phyloP scores from a whole-genome alignment of 2,329 filamentous ascomycete genomes.

The Stagonosporopsis tanaceti region DNA sequence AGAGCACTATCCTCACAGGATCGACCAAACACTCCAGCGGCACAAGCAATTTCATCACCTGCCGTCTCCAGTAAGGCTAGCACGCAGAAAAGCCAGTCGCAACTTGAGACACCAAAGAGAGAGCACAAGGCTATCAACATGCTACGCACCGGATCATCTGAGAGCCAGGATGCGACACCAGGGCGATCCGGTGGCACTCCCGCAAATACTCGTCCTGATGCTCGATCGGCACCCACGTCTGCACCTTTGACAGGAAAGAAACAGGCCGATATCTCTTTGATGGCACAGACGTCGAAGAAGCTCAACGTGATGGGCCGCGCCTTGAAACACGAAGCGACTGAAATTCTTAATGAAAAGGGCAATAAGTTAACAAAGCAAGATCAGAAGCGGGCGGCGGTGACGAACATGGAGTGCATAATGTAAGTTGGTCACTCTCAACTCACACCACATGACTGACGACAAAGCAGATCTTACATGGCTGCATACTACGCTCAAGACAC shows the following conservation, averaged over 20 bases:
- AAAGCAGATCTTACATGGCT: slow-evolving; percentile 48
- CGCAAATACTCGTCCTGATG: slow-evolving; percentile 33
- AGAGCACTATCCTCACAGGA: slow-evolving; percentile 41
- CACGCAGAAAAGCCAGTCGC: slow-evolving; percentile 39
- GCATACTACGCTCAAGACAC: slow-evolving; percentile 47
- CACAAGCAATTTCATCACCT: slow-evolving; percentile 39
- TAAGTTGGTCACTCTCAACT: slow-evolving; percentile 25
- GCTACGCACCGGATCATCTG: slow-evolving; percentile 46
- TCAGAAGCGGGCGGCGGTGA: slow-evolving; percentile 51
- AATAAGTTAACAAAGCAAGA: slow-evolving; percentile 42
- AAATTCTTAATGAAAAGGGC: slow-evolving; percentile 40
- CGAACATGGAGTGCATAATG: slow-evolving; percentile 56
- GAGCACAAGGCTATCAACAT: slow-evolving; percentile 46
- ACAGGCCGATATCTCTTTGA: slow-evolving; percentile 45
- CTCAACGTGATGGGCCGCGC: slow-evolving; percentile 53
- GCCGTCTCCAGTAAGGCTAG: slow-evolving; percentile 40
- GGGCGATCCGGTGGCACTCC: slow-evolving; percentile 45
- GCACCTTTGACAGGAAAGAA: slow-evolving; percentile 43
- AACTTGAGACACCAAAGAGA: slow-evolving; percentile 47
- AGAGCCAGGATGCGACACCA: slow-evolving; percentile 47
- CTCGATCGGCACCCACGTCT: slow-evolving; percentile 39
- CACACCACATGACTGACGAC: slow-evolving; percentile 24
- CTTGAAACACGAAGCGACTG: slow-evolving; percentile 56
- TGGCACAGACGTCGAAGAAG: slow-evolving; percentile 51
- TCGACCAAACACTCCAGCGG: slow-evolving; percentile 43